A percentile compares a stretch with the other conserved stretches of the same genome.
Conservation (phyloP, 2,329 filamentous ascomycete species). For the Beauveria sp. region DNA sequence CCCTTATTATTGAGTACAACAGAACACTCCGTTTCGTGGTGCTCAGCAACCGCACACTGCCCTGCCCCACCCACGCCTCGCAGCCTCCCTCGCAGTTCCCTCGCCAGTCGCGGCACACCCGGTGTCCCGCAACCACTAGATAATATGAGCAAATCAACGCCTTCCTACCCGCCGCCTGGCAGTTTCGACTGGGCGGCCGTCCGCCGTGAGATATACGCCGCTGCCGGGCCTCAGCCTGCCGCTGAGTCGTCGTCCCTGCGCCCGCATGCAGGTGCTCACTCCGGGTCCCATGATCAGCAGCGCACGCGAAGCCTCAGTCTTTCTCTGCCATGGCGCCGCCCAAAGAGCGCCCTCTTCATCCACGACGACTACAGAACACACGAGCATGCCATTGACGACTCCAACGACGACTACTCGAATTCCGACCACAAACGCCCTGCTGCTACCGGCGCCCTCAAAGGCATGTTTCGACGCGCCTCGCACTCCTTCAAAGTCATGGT, state of each 20-base stretch:
- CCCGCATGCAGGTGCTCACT: conserved; percentile 4
- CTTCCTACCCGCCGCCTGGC: not conserved
- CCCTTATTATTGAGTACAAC: not conserved
- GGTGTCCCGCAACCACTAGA: not conserved
- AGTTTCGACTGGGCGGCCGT: conserved; percentile 5
- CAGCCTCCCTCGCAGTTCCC: not conserved
- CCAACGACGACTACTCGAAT: conserved; percentile 9
- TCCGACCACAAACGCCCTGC: conserved; percentile 18
- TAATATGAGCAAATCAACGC: not conserved
- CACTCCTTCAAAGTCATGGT: conserved; percentile 46
- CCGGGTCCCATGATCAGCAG: conserved; percentile 26
- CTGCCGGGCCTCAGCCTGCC: not conserved
- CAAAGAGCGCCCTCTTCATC: conserved; percentile 34
- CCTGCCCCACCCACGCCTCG: not conserved
- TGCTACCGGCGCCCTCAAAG: conserved; percentile 34
- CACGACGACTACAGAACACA: conserved; percentile 22
- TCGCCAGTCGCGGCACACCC: not conserved
- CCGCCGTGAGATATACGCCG: conserved; percentile 2
- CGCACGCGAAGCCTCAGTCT: conserved; percentile 42
- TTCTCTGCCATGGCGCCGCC: conserved; percentile 41
- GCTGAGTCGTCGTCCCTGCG: not conserved
- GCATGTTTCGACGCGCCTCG: conserved; percentile 48
- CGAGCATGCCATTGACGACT: conserved; percentile 26
- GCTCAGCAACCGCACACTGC: not conserved
- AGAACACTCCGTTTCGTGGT: not conserved